These are phyloP conservation scores for Alternaria sp. DNA, from an alignment of 2,329 filamentous ascomycete genomes.

Conservation along the genomic window DNA sequence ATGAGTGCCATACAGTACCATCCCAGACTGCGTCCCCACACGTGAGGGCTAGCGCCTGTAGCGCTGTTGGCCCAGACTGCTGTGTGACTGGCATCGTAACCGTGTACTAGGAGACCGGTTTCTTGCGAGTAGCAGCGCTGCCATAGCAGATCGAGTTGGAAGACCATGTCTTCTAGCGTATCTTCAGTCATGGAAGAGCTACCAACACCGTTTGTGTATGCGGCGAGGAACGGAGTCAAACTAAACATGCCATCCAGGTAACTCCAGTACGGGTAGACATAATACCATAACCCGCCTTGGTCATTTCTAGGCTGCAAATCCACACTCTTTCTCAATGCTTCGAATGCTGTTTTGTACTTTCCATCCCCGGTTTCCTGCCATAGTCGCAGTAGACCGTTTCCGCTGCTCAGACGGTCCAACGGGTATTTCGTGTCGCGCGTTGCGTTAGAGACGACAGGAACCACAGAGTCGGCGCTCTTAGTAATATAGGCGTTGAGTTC, in stretches of 20 bases:
- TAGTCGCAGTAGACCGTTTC: slow-evolving; percentile 31
- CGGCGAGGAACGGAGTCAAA: slow-evolving; percentile 52
- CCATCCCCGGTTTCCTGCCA: slow-evolving; percentile 18
- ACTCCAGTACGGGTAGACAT: slow-evolving; percentile 58
- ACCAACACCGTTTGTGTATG: slow-evolving; percentile 18
- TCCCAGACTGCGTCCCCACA: slow-evolving; percentile 62
- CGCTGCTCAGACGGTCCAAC: slow-evolving; percentile 42
- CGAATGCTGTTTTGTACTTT: slow-evolving; percentile 14
- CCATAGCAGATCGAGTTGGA: slow-evolving; percentile 51
- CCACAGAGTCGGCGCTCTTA: slow-evolving; percentile 27
- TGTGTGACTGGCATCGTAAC: slow-evolving; percentile 58
- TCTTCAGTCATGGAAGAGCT: not conserved
- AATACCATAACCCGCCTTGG: slow-evolving; percentile 46
- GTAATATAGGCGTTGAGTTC: slow-evolving; percentile 15
- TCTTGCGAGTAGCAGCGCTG: slow-evolving; percentile 50
- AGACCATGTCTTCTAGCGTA: slow-evolving; percentile 20
- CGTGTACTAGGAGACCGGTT: slow-evolving; percentile 59
- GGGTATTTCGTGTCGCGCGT: slow-evolving; percentile 27
- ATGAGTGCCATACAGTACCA: slow-evolving; percentile 63
- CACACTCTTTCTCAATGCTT: slow-evolving; percentile 31
- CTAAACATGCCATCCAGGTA: slow-evolving; percentile 64
- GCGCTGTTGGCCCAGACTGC: slow-evolving; percentile 60
- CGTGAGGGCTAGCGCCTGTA: slow-evolving; percentile 59
- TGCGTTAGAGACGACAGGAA: slow-evolving; percentile 20
- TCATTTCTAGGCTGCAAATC: slow-evolving; percentile 36